A percentile compares a stretch with the other conserved stretches of the same genome.
phyloP scores from a whole-genome alignment of 805 yeast genomes.

The Cyberlindnera xylosilytica region DNA sequence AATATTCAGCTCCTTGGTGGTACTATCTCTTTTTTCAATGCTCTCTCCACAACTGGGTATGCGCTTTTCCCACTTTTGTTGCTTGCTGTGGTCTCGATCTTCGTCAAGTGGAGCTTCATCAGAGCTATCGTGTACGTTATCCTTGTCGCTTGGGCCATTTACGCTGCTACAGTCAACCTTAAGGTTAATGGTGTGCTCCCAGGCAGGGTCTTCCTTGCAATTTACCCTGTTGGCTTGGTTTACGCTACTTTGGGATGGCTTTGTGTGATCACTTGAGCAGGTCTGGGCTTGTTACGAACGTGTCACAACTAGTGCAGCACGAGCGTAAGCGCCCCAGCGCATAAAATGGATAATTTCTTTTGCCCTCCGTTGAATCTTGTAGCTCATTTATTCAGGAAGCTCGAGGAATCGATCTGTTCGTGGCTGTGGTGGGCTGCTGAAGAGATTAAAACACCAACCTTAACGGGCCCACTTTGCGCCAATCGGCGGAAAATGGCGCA shows the following conservation, averaged over 20 bases:
- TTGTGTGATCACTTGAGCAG: conserved; percentile 49
- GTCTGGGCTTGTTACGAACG: neutral
- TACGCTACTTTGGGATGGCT: conserved; percentile 65
- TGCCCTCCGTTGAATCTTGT: too few relatives aligned
- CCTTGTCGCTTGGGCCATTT: conserved; percentile 59
- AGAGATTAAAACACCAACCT: too few relatives aligned
- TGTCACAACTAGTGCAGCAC: neutral
- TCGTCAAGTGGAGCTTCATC: conserved; percentile 45
- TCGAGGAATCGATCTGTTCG: too few relatives aligned
- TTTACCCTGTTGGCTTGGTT: conserved; percentile 63
- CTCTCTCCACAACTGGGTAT: conserved; percentile 68
- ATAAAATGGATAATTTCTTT: too few relatives aligned
- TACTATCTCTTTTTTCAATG: conserved; percentile 61
- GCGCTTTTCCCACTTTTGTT: conserved; percentile 63
- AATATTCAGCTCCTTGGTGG: conserved; percentile 64
- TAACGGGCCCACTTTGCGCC: neutral
- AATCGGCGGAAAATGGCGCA: neutral
- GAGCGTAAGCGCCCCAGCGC: too few relatives aligned
- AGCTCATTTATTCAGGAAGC: too few relatives aligned
- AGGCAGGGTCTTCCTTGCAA: conserved; percentile 57
- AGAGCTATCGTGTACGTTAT: conserved; percentile 45
- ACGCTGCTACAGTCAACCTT: conserved; percentile 59
- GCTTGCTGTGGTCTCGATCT: conserved; percentile 47
- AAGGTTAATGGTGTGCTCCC: conserved; percentile 62
- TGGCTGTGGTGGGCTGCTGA: too few relatives aligned